Percentiles rank a stretch among this genome's conserved stretches.
Conservation (phyloP, 202 grass and related monocot species). For the Schoenoplectus tabernaemontani region DNA sequence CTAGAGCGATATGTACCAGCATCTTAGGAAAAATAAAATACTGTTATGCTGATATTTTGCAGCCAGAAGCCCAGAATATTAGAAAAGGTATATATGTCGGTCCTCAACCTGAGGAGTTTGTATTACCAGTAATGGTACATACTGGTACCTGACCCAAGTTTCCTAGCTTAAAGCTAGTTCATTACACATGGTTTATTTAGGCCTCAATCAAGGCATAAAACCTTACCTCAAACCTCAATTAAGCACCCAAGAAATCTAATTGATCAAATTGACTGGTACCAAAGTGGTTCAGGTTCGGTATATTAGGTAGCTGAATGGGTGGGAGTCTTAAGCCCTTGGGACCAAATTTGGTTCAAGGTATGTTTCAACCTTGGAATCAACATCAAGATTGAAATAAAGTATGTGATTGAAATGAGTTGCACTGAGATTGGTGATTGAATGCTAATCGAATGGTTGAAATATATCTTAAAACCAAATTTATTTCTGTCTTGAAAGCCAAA, state of each 20-base stretch:
- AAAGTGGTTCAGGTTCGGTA: background rate
- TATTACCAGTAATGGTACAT: background rate
- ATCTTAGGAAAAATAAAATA: no score
- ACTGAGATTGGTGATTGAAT: no score
- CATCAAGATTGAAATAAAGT: no score
- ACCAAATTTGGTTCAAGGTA: no score
- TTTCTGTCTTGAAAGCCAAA: no score
- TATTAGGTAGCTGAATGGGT: background rate
- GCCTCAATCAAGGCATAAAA: background rate
- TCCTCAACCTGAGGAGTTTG: background rate
- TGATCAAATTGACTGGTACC: slow-evolving; percentile 7
- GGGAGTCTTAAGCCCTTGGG: no score
- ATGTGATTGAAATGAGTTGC: no score
- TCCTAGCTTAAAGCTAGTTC: background rate
- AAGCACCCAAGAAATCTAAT: background rate
- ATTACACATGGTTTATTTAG: no score
- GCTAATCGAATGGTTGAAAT: no score
- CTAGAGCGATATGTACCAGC: background rate
- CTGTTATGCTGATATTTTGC: background rate
- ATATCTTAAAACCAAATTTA: no score
- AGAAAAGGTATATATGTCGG: background rate
- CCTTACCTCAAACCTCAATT: background rate
- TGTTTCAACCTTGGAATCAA: no score
- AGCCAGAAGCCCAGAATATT: background rate
- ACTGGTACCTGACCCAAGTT: background rate